phyloP scores from a whole-genome alignment of 164 flowering plant species.

The Piper betle region DNA sequence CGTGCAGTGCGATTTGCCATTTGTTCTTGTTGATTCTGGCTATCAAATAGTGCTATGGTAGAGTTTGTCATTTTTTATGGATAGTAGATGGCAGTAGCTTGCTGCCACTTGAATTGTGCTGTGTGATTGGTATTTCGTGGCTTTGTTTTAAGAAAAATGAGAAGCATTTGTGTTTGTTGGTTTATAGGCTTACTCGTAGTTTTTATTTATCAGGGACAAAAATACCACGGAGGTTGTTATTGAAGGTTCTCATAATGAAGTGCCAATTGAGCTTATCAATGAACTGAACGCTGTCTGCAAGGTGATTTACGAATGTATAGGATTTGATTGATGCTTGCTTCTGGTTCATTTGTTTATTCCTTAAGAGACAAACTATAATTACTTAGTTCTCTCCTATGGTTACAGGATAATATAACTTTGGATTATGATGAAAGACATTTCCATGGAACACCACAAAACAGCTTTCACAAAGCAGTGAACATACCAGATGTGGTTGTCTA shows the following conservation, averaged over 20 bases:
- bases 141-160: too few relatives aligned
- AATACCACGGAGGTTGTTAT: constrained; percentile 48
- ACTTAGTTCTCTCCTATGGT: background rate
- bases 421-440: constrained; percentile 81
- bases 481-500: constrained; percentile 80
- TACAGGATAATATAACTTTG: constrained; percentile 62
- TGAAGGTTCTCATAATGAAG: constrained; percentile 42
- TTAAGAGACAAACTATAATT: background rate
- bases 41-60: too few relatives aligned
- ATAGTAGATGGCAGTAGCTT: too few relatives aligned
- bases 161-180: too few relatives aligned
- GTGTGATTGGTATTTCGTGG: too few relatives aligned
- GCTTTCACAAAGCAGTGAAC: constrained; percentile 89
- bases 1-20: too few relatives aligned
- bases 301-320: constrained; percentile 19
- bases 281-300: constrained; percentile 61
- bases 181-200: too few relatives aligned
- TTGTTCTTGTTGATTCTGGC: too few relatives aligned
- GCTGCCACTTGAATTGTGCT: too few relatives aligned
- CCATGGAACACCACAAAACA: constrained; percentile 92
- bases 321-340: background rate
- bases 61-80: too few relatives aligned
- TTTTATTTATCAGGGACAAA: constrained; percentile 22
- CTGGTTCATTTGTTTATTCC: background rate
- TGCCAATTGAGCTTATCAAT: constrained; percentile 50